Conservation (phyloP, 2,329 filamentous ascomycete species). For the Ambrosiella beaveri region DNA sequence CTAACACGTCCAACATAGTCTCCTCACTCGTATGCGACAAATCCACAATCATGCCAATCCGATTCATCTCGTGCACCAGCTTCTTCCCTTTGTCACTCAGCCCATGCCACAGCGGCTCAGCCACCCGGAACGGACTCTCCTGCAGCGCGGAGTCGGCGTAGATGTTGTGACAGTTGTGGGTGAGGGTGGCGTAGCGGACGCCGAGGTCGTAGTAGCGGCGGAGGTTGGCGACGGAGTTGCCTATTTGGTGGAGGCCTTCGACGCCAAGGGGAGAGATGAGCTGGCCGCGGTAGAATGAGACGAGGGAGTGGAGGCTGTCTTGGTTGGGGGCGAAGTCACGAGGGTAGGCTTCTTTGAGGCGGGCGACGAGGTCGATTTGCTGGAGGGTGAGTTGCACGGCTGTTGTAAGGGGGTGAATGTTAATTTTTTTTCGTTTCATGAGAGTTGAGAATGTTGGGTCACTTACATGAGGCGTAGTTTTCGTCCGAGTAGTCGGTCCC, state of each 20-base stretch:
- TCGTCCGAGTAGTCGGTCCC: conserved; percentile 56
- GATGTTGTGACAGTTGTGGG: conserved; percentile 83
- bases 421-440: background rate
- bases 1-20: conserved; percentile 72
- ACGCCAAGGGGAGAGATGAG: conserved; percentile 66
- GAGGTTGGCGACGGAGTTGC: conserved; percentile 62
- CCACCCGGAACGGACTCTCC: conserved; percentile 32
- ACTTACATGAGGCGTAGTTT: conserved; percentile 49
- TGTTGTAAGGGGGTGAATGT: conserved; percentile 17
- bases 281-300: conserved; percentile 41
- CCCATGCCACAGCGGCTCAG: conserved; percentile 49
- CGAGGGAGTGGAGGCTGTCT: conserved; percentile 42
- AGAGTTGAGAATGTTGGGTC: background rate
- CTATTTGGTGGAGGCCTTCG: conserved; percentile 86
- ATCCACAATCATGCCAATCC: conserved; percentile 87
- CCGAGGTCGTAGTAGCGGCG: conserved; percentile 61
- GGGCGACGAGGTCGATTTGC: conserved; percentile 56
- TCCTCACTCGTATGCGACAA: conserved; percentile 59
- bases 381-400: conserved; percentile 51
- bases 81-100: conserved; percentile 52
- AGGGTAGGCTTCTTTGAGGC: conserved; percentile 47
- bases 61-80: conserved; percentile 78
- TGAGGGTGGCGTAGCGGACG: conserved; percentile 74
- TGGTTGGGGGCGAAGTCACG: conserved; percentile 48
- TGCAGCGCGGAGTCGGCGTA: conserved; percentile 71